Evolutionary conservation across 768 basidiomycete species (phyloP), one percentile per base, ranked within the genome.

Genomic region (Pulveroboletus sp.): DNA sequence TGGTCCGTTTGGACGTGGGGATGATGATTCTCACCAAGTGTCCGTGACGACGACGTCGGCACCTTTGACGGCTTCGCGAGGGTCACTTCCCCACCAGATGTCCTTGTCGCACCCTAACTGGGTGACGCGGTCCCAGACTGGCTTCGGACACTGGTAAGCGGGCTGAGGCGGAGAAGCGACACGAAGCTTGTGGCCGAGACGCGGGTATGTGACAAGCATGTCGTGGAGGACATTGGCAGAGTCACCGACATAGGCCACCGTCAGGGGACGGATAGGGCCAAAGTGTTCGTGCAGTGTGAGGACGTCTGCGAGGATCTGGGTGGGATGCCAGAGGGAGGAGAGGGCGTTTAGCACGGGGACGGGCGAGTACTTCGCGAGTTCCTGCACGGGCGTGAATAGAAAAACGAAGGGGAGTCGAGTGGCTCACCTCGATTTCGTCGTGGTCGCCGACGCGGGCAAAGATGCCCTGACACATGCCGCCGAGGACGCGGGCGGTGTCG

Each of bases 41-140:
- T 99, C 96, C 2, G 96, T 99, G 11, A 96, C 81, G 40, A 97
- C 89, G n/a, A 97, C 82, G 61, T 97, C 91, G 7, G 96, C 96
- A 37, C 82, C 85, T 4, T 83, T 68, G 7, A 97, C 89, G 0
- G 96, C 96, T 64, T 93, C 90, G 43, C 76, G 77, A 1, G 95
- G 94, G 58, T 91, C 86, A 10, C 65, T 71, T 24, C 79, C 79
- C 89, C 89, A 90, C 71, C 72, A 77, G 40, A 91, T 89, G 43
- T 70, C 67, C 58, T 83, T 77, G 54, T 89, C 86, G 60, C 86
- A 89, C 8, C 73, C 83, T 6, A 90, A 76, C 60, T 84, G 81
- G 46, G 79, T 77, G 38, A 96, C 87, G 11, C 88, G 81, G 38
- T 84, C 78, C 90, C 90, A 90, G 1, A 98, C 93, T 0, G 77